Conservation (phyloP, 2,329 filamentous ascomycete species). For the Ceratocystiopsis sp. region DNA sequence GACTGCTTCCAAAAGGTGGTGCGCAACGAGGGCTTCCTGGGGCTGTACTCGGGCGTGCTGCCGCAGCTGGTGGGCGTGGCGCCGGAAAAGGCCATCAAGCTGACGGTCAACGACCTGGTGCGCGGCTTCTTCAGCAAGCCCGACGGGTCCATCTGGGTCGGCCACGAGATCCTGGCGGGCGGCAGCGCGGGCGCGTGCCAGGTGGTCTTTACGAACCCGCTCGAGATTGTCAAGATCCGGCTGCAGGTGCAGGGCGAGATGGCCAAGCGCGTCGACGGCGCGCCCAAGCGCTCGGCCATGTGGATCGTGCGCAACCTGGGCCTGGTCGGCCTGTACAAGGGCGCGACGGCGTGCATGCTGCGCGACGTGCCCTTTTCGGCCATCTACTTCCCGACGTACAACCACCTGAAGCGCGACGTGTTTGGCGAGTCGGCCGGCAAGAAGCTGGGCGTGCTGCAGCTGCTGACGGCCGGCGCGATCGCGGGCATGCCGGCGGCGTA, state of each 20-base stretch:
- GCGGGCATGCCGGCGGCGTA: constrained; percentile 85
- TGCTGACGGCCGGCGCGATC: constrained; percentile 87
- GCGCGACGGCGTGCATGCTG: constrained; percentile 80
- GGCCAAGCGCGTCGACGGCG: constrained; percentile 66
- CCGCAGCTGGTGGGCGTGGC: constrained; percentile 94
- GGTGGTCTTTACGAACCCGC: constrained; percentile 95
- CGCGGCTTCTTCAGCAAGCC: constrained; percentile 58
- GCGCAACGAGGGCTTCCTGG: constrained; percentile 75
- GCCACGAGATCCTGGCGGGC: constrained; percentile 70
- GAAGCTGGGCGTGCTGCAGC: constrained; percentile 77
- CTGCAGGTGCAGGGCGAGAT: constrained; percentile 95
- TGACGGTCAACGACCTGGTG: constrained; percentile 92
- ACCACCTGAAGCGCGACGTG: constrained; percentile 80
- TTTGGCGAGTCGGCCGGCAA: constrained; percentile 81
- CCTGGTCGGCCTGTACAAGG: constrained; percentile 90
- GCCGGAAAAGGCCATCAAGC: constrained; percentile 98
- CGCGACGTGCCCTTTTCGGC: constrained; percentile 96
- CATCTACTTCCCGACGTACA: constrained; percentile 97
- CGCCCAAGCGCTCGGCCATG: constrained; percentile 79
- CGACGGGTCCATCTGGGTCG: constrained; percentile 53
- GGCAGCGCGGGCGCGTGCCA: constrained; percentile 83
- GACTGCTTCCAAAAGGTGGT: constrained; percentile 92
- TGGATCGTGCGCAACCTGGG: constrained; percentile 96
- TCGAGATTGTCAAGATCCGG: constrained; percentile 98
- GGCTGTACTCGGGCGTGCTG: constrained; percentile 84